Conservation (phyloP, 164 flowering plant species). For the Piper betle region DNA sequence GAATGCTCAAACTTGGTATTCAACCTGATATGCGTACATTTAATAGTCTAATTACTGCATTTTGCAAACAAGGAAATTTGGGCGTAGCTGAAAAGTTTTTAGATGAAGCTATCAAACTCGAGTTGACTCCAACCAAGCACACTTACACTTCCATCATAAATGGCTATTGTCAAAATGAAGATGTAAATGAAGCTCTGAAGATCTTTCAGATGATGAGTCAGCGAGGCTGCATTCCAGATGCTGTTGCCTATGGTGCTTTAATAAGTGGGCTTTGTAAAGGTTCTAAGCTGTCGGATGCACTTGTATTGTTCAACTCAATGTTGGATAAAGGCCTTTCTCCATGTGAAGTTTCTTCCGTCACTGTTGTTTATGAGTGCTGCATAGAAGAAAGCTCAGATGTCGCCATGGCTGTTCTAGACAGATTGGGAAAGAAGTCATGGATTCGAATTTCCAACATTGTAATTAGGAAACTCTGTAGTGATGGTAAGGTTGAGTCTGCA, state of each 20-base stretch:
- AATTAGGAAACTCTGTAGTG: slow-evolving; percentile 76
- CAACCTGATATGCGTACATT: slow-evolving; percentile 61
- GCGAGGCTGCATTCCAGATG: slow-evolving; percentile 57
- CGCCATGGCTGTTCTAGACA: slow-evolving; percentile 52
- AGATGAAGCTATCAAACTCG: slow-evolving; percentile 36
- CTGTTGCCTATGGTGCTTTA: slow-evolving; percentile 67
- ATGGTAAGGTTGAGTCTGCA: slow-evolving; percentile 60
- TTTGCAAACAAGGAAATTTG: slow-evolving; percentile 55
- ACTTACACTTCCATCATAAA: slow-evolving; percentile 81
- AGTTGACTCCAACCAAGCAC: slow-evolving; percentile 60
- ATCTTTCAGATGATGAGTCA: slow-evolving; percentile 43
- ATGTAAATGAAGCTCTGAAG: slow-evolving; percentile 31
- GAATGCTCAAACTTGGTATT: slow-evolving; percentile 49
- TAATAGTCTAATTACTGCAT: slow-evolving; percentile 46
- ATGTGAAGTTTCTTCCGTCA: slow-evolving; percentile 77
- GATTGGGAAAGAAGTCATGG: slow-evolving; percentile 62
- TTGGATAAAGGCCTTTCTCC: slow-evolving; percentile 62
- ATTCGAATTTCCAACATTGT: slow-evolving; percentile 53
- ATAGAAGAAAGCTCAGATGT: slow-evolving; percentile 37
- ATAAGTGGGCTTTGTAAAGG: slow-evolving; percentile 89
- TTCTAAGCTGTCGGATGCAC: slow-evolving; percentile 56
- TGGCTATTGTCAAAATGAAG: slow-evolving; percentile 58
- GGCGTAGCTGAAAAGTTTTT: slow-evolving; percentile 51
- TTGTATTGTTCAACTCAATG: slow-evolving; percentile 51
- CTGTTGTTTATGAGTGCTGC: slow-evolving; percentile 77